Evolutionary conservation across 2,329 filamentous ascomycete genomes (phyloP), one percentile per base, ranked within the genome.

Genomic region (Colletotrichum sp.): DNA sequence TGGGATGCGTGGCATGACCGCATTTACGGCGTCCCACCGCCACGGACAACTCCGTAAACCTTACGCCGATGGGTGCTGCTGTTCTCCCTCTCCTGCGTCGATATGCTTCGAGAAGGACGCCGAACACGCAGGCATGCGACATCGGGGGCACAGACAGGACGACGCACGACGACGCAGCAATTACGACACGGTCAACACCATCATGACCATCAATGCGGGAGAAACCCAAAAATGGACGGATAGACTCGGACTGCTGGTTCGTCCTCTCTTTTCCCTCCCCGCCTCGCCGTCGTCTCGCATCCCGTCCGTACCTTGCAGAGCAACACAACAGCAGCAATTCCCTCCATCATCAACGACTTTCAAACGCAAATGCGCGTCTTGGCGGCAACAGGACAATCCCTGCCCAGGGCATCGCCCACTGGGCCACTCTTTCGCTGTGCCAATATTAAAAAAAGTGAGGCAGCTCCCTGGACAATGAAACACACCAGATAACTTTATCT

Each of bases 401-500:
- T 52, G 15, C 55, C 55, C 28, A 43, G 22, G 22, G 30, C 36
- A 18, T 27, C 22, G 7, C 30, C 58, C 58, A 52, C 43, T 52
- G 43, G 43, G 43, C 43, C 43, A 52, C 43, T 52, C 43, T 52
- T 52, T 52, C 43, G n/a, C 43, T 52, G 43, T 52, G 43, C 43
- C 43, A 52, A 52, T 52, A 65, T n/a, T 32, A 64, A 22, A 56
- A 16, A 55, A 61, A 67, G 56, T 58, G 69, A 75, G 69, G 73
- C 69, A 64, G 43, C 32, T 64, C 32, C 70, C 60, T 28, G 64
- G 16, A 58, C 34, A 28, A 60, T 74, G 74, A 76, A 76, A 76
- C 74, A 69, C 28, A 60, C 64, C 56, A 66, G n/a, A 52, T 27
- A 76, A 76, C 74, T 76, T 69, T 76, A 76, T 74, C 56, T 74